Base-by-base conservation (phyloP, 1,284 basidiomycete species). In the Apiotrichum sp. region DNA sequence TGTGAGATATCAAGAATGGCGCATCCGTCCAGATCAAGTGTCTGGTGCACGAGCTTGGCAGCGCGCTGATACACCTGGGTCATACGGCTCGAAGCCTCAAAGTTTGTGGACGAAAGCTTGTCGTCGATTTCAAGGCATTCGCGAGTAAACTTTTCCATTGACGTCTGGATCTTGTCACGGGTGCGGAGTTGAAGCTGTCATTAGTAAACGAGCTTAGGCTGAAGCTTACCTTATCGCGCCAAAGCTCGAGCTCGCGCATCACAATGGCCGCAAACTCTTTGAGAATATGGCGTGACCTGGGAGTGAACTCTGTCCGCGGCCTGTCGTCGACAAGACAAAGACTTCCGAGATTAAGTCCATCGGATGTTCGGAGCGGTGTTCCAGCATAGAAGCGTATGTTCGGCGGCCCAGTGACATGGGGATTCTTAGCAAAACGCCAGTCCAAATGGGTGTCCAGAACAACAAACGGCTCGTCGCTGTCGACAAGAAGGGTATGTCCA, bases 91-190 rank as follows among this genome's bases (percentile, higher is more conserved):
- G 69, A 65, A 0, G 70, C 63, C 40, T 72, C 70, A 36, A 65
- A 62, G 46, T 69, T 69, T n/a, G 65, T 57, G 1, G 66, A 58
- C 10, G 59, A 50, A 1, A 69, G 64, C 31, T 65, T 66, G 6
- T 72, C 84, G 69, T 96, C 91, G 65, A 93, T 89, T 72, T 96
- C 93, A 41, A 97, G 81, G 66, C 92, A 95, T 75, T 97, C 91
- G 49, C 93, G 84, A 49, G 89, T 93, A 70, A 97, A 97, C 64
- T 89, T 84, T 73, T 96, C 93, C 89, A 97, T 96, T 81, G 92
- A 93, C 49, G 79, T 89, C 71, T 97, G 92, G 53, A 97, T 97
- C 51, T 87, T 84, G 69, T 95, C 92, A 42, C 93, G 83, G 62
- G 93, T 88, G 35, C 89, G 83, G 40, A 97, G 78, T 77, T 95